Conservation (phyloP, 768 basidiomycete species). For the Tulasnella sp. region DNA sequence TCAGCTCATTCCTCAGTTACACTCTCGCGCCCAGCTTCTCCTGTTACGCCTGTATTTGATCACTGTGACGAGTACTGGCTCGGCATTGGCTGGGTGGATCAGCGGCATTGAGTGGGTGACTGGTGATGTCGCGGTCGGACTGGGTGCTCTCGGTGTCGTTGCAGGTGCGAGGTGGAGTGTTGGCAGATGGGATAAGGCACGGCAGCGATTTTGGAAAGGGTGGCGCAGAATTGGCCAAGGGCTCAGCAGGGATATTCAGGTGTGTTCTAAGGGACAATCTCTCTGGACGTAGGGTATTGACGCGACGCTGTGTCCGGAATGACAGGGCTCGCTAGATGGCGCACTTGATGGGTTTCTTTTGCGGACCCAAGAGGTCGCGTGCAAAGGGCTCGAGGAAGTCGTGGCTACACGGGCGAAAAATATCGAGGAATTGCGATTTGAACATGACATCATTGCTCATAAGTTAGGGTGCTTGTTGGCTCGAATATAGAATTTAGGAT, state of each 20-base stretch:
- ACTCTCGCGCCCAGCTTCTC: conserved; percentile 50
- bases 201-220: conserved; percentile 57
- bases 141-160: conserved; percentile 42
- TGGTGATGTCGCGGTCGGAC: conserved; percentile 45
- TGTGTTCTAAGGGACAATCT: conserved; percentile 22
- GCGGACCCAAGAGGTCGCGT: not conserved
- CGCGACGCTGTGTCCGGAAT: not conserved
- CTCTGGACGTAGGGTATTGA: not conserved
- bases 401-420: not conserved
- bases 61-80: conserved; percentile 36
- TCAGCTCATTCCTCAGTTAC: conserved; percentile 32
- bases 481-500: no score
- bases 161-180: conserved; percentile 50
- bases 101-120: conserved; percentile 32
- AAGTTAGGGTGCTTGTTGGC: no score
- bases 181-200: conserved; percentile 56
- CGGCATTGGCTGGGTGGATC: conserved; percentile 51
- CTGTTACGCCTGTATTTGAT: conserved; percentile 42
- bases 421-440: not conserved
- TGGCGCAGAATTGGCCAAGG: conserved; percentile 52
- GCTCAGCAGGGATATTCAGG: conserved; percentile 52
- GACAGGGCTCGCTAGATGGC: not conserved
- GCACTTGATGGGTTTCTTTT: not conserved
- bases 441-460: no score
- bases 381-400: not conserved